These are phyloP conservation scores for Neurospora pannonica DNA, from an alignment of 495 filamentous ascomycete genomes.

Conservation along the genomic window DNA sequence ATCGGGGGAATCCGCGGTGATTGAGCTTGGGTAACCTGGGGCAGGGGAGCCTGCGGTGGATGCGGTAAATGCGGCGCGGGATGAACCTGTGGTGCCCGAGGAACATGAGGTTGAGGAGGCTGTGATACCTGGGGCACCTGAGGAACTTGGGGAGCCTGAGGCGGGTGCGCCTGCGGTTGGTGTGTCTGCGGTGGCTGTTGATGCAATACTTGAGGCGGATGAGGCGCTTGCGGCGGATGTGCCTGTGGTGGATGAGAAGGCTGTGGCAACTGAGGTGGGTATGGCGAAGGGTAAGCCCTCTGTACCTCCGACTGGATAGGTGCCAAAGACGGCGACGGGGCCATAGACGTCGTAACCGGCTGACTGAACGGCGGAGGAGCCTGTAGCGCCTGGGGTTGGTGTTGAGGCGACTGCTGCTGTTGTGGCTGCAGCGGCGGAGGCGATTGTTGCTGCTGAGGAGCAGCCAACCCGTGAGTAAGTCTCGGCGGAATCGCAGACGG, in stretches of 20 bases:
- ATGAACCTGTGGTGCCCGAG: not conserved
- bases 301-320: conserved; percentile 13
- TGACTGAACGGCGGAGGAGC: conserved; percentile 20
- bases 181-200: not conserved
- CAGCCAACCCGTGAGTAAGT: conserved; percentile 7
- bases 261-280: conserved; percentile 4
- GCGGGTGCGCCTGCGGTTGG: conserved; percentile 22
- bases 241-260: conserved; percentile 16
- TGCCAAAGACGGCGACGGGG: conserved; percentile 2
- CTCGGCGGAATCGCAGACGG: conserved; percentile 10
- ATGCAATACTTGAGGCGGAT: conserved; percentile 7
- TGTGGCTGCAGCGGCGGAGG: conserved; percentile 1
- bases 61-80: not conserved
- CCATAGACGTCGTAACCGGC: not conserved
- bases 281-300: conserved; percentile 29
- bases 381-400: conserved; percentile 7
- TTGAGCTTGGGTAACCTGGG: not conserved
- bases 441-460: conserved; percentile 18
- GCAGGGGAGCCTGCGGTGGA: conserved; percentile 10
- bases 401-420: conserved; percentile 9
- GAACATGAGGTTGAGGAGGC: not conserved
- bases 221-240: conserved; percentile 16
- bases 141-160: conserved; percentile 12
- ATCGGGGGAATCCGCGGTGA: not conserved
- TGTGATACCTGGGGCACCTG: conserved; percentile 11